phyloP scores from a whole-genome alignment of 75 land plant genomes.

The Sequoiadendron giganteum region DNA sequence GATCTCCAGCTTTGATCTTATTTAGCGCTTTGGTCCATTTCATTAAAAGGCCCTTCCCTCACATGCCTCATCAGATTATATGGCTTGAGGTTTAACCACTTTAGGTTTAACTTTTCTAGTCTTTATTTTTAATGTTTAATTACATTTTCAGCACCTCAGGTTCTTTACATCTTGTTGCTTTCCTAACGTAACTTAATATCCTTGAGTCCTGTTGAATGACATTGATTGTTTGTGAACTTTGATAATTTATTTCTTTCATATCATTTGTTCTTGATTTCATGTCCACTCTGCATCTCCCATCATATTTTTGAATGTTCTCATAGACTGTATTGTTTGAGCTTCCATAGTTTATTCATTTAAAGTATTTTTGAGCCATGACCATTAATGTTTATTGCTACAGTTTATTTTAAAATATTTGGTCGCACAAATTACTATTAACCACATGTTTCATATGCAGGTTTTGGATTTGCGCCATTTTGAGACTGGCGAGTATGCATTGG shows the following conservation, averaged over 20 bases:
- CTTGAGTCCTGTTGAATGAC: too few relatives aligned
- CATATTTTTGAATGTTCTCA: neutral
- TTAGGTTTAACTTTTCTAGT: too few relatives aligned
- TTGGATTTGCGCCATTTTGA: conserved; percentile 76
- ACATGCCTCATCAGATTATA: too few relatives aligned
- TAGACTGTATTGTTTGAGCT: neutral
- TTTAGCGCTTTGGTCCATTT: too few relatives aligned
- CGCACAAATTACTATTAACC: neutral
- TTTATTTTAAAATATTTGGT: neutral
- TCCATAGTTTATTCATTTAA: neutral
- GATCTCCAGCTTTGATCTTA: too few relatives aligned
- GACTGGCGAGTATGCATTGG: conserved; percentile 93
- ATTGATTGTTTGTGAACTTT: too few relatives aligned
- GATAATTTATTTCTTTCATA: neutral
- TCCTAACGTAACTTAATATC: too few relatives aligned
- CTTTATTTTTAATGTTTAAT: too few relatives aligned
- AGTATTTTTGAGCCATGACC: neutral
- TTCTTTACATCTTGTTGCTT: too few relatives aligned
- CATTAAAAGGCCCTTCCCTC: too few relatives aligned
- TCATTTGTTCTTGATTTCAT: neutral
- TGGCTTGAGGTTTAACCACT: too few relatives aligned
- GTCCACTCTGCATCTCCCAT: neutral
- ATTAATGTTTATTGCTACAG: neutral
- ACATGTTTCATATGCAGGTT: conserved; percentile 33
- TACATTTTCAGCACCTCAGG: too few relatives aligned